A percentile compares a stretch with the other conserved stretches of the same genome.
These are phyloP conservation scores for Psilocybe subaeruginosa DNA, from an alignment of 768 basidiomycete genomes.

Conservation along the genomic window DNA sequence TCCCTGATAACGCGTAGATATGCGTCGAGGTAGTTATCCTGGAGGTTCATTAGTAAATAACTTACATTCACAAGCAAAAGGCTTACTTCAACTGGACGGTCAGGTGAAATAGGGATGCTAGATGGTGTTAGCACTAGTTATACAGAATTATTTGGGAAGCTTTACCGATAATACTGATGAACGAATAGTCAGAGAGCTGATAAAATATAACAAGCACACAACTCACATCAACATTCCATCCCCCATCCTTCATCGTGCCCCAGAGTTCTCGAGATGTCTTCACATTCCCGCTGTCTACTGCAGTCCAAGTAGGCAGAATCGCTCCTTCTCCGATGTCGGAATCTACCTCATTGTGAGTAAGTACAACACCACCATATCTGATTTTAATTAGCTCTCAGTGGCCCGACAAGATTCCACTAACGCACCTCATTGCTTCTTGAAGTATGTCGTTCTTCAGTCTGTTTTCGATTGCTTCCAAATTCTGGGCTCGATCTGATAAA, in stretches of 20 bases:
- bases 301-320: slow-evolving; percentile 92
- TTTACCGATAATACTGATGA: slow-evolving; percentile 73
- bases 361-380: slow-evolving; percentile 86
- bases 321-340: slow-evolving; percentile 61
- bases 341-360: slow-evolving; percentile 91
- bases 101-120: slow-evolving; percentile 94
- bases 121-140: neutral
- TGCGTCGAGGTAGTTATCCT: slow-evolving; percentile 96
- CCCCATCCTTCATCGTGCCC: slow-evolving; percentile 74
- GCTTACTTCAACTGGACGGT: slow-evolving; percentile 83
- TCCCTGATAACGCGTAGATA: slow-evolving; percentile 82
- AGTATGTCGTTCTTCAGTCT: slow-evolving; percentile 92
- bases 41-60: neutral
- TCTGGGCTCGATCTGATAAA: slow-evolving; percentile 89
- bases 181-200: neutral
- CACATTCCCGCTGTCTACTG: slow-evolving; percentile 83
- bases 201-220: slow-evolving; percentile 23
- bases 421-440: slow-evolving; percentile 74
- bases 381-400: neutral
- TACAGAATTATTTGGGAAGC: neutral
- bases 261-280: slow-evolving; percentile 88
- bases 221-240: slow-evolving; percentile 88
- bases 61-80: neutral
- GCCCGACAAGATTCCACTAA: neutral
- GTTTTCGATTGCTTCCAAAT: slow-evolving; percentile 89